Evolutionary conservation across 768 basidiomycete genomes (phyloP), one percentile per base, ranked within the genome.

Genomic region (Mycena vulgaris): DNA sequence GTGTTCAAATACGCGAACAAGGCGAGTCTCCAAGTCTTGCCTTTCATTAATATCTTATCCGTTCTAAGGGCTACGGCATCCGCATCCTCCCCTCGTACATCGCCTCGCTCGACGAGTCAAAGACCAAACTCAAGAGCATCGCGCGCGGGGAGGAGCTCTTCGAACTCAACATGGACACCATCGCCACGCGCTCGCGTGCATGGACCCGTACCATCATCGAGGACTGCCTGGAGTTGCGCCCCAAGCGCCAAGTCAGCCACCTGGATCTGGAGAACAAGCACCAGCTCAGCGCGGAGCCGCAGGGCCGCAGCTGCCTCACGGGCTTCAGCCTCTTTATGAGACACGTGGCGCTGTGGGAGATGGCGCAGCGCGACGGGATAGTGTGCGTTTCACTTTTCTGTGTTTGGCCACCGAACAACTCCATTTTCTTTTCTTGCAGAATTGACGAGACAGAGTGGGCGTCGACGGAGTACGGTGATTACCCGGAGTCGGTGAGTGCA

Each of bases 281-380:
- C 39, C 59, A 66, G 53, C 28, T 66, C 11, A 62, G 33, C 47
- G 35, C 69, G 2, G 69, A 70, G 59, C 58, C 63, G 2, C 64
- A 49, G 35, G 52, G 60, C 7, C 27, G 53, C 7, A 71, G 65
- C 60, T 66, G 70, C 23, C 39, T 71, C 2, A 62, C 47, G 0
- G 65, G 69, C 1, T 66, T 71, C 45, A 51, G 35, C 28, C 55
- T 66, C 10, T 66, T 71, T 8, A 71, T 71, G 70, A 59, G 65
- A 3, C 70, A 71, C 27, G 60, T 66, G 0, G 65, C 69, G 9
- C 30, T 70, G 7, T 61, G 63, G 63, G 69, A 70, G 23, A 40
- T 66, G 49, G 69, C 55, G n/a, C 49, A 45, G 23, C 25, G 11
- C 7, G 63, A 58, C 3, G 58, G 60, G 25, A 7, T 70, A 6